These are phyloP conservation scores for Wallacemonas sp. DNA, from an alignment of 208 protist genomes.

Conservation along the genomic window DNA sequence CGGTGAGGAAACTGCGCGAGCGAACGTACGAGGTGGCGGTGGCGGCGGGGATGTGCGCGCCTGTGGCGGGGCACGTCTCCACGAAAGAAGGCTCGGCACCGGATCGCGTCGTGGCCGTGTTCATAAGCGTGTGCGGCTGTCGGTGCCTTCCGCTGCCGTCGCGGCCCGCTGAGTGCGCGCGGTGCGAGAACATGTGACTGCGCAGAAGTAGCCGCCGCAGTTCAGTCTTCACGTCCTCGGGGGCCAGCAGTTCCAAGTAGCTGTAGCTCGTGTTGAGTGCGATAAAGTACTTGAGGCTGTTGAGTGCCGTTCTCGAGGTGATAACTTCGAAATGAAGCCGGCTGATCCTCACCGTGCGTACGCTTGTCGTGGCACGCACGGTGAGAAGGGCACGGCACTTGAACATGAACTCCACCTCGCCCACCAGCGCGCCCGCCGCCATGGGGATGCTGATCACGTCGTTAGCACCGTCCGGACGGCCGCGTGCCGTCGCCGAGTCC, in stretches of 20 bases:
- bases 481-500: not conserved
- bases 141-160: conserved; percentile 1
- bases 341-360: conserved; percentile 59
- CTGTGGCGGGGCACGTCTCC: too few relatives aligned
- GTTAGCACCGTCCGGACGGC: not conserved
- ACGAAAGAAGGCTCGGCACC: not conserved
- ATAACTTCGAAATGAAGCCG: conserved; percentile 68
- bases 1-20: not conserved
- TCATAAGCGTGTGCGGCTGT: not conserved
- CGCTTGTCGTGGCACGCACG: conserved; percentile 23
- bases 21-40: not conserved
- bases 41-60: not conserved
- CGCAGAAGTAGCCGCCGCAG: conserved; percentile 33
- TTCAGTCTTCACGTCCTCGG: conserved; percentile 42
- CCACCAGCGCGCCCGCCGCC: conserved; percentile 37
- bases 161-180: not conserved
- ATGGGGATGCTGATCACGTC: not conserved
- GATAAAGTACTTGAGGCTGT: conserved; percentile 53
- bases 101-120: too few relatives aligned
- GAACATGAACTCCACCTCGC: conserved; percentile 63
- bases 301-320: conserved; percentile 27
- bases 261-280: conserved; percentile 41
- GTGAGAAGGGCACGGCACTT: conserved; percentile 47
- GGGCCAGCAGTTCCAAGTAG: conserved; percentile 41
- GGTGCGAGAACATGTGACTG: conserved; percentile 5